These are phyloP conservation scores for Pyrenopolyporus hunteri DNA, from an alignment of 495 filamentous ascomycete genomes.

Conservation along the genomic window DNA sequence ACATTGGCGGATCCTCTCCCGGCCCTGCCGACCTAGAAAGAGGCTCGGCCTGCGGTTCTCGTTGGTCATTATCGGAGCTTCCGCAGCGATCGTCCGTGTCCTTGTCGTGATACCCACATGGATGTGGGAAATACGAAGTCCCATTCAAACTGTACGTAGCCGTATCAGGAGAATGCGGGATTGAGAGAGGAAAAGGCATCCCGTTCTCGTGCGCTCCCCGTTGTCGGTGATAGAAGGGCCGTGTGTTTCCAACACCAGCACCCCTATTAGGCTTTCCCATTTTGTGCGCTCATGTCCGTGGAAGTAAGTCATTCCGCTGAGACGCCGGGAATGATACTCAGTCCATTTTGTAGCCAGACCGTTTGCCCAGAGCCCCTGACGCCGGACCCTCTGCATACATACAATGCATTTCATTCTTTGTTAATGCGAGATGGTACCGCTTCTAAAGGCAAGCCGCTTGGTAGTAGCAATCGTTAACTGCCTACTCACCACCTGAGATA, in stretches of 20 bases:
- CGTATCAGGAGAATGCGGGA: not conserved
- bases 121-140: slow-evolving; percentile 20
- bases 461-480: not conserved
- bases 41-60: not conserved
- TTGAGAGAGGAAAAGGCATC: not conserved
- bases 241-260: not conserved
- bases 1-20: not conserved
- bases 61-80: not conserved
- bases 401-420: slow-evolving; percentile 9
- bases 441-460: slow-evolving; percentile 5
- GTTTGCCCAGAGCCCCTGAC: not conserved
- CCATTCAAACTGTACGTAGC: slow-evolving; percentile 9
- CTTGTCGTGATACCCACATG: slow-evolving; percentile 5
- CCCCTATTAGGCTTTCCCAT: slow-evolving; percentile 4
- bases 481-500: not conserved
- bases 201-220: not conserved
- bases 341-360: slow-evolving; percentile 4
- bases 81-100: not conserved
- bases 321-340: not conserved
- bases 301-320: not conserved
- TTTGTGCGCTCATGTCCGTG: not conserved
- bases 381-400: not conserved
- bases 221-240: not conserved
- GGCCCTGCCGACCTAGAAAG: not conserved
- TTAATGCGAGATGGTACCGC: not conserved